Evolutionary conservation across 2,329 filamentous ascomycete genomes (phyloP).

Genomic region (Amauroascus verrucosus): DNA sequence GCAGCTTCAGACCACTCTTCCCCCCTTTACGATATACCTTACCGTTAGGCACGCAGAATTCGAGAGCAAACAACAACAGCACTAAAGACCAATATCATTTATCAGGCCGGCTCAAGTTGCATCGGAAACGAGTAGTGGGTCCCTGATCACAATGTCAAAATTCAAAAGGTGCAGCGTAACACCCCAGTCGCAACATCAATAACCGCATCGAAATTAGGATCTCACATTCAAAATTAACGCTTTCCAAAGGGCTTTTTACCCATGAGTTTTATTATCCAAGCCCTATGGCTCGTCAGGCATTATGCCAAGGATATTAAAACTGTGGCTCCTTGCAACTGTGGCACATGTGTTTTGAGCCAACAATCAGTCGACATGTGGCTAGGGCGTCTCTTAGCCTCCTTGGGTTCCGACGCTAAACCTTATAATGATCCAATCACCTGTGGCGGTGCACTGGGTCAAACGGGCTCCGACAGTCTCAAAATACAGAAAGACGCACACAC

Average conservation of each 20-base stretch:
- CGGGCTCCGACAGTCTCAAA: not conserved
- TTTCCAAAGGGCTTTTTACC: no score
- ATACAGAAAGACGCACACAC: not conserved
- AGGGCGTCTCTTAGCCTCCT: not conserved
- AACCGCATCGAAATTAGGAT: not conserved
- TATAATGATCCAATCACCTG: not conserved
- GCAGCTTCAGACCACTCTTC: not conserved
- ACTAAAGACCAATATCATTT: not conserved
- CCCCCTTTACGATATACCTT: not conserved
- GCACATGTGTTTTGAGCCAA: not conserved
- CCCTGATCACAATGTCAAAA: not conserved
- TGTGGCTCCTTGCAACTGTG: not conserved
- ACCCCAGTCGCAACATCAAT: not conserved
- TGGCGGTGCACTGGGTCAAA: slow-evolving; percentile 2
- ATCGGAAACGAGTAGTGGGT: not conserved
- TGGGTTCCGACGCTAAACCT: no score
- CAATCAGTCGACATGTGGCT: not conserved
- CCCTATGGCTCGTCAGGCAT: not conserved
- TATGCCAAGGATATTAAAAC: not conserved
- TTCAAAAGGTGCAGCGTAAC: not conserved
- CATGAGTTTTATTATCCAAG: not conserved
- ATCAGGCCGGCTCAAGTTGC: not conserved
- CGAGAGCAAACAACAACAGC: not conserved
- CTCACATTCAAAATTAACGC: no score
- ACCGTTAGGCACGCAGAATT: not conserved